These are phyloP conservation scores for Waltergamsia citrina DNA, from an alignment of 2,329 filamentous ascomycete species.

Conservation along the genomic window DNA sequence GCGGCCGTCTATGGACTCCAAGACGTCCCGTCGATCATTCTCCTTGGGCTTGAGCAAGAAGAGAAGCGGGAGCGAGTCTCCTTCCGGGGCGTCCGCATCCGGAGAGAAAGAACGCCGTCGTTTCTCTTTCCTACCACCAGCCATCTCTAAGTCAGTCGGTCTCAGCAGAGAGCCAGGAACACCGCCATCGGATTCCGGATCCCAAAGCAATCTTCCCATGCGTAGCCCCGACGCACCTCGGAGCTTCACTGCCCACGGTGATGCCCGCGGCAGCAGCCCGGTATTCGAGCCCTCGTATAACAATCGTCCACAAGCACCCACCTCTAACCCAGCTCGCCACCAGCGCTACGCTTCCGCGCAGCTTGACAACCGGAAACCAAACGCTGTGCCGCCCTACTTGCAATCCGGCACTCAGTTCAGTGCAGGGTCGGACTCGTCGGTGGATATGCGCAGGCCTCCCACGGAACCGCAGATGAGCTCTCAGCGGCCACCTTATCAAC, in stretches of 20 bases:
- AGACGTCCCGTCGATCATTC: conserved; percentile 57
- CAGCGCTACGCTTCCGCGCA: conserved; percentile 30
- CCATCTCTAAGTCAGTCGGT: conserved; percentile 57
- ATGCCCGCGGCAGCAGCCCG: conserved; percentile 23
- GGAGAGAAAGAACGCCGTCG: conserved; percentile 52
- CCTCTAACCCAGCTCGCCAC: conserved; percentile 22
- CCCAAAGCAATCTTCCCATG: conserved; percentile 43
- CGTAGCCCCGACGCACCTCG: conserved; percentile 20
- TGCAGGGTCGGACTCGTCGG: conserved; percentile 43
- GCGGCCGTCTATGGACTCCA: conserved; percentile 62
- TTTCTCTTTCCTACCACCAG: conserved; percentile 61
- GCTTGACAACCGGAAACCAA: conserved; percentile 27
- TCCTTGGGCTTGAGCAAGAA: conserved; percentile 62
- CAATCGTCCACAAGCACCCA: conserved; percentile 19
- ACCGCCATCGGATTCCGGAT: conserved; percentile 33
- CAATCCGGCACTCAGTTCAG: conserved; percentile 32
- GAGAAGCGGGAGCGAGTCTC: conserved; percentile 58
- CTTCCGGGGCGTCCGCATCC: conserved; percentile 43
- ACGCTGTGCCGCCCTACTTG: conserved; percentile 36
- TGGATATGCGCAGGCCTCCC: conserved; percentile 34
- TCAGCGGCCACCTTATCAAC: conserved; percentile 14
- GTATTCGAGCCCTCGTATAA: conserved; percentile 28
- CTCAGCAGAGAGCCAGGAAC: conserved; percentile 41
- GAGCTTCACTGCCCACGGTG: conserved; percentile 23
- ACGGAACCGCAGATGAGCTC: conserved; percentile 28